phyloP scores from a whole-genome alignment of 306 rosid genomes.

The Quercus mongolica region DNA sequence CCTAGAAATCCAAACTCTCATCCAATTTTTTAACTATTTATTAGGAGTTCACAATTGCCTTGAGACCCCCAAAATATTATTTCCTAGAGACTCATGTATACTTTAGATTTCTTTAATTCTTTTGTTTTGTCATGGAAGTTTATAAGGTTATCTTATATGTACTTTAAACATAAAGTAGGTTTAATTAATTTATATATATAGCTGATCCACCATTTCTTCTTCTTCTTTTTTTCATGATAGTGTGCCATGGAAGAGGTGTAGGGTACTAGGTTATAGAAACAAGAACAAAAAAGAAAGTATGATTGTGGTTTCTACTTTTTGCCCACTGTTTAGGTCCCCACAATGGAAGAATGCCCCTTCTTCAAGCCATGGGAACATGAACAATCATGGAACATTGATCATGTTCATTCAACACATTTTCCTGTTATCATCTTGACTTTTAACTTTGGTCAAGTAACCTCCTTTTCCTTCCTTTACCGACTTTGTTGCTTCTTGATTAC shows the following conservation, averaged over 20 bases:
- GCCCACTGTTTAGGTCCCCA: slow-evolving; percentile 27
- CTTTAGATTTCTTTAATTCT: too few species aligned
- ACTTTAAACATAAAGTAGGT: too few species aligned
- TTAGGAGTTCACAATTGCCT: not conserved
- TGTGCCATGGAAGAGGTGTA: not conserved
- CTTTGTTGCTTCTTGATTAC: slow-evolving; percentile 5
- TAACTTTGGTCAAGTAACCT: not conserved
- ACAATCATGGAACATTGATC: slow-evolving; percentile 31
- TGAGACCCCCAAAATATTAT: not conserved
- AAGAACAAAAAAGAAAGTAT: not conserved
- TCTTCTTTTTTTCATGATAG: not conserved
- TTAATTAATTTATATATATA: too few species aligned
- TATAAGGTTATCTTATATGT: too few species aligned
- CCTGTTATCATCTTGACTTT: not conserved
- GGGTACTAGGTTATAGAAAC: not conserved
- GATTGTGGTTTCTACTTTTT: not conserved
- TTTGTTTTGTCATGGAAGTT: too few species aligned
- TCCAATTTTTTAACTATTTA: not conserved
- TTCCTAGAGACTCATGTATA: too few species aligned
- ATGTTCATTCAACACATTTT: slow-evolving; percentile 15
- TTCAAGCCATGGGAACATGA: slow-evolving; percentile 43
- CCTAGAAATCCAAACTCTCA: not conserved
- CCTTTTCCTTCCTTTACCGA: not conserved
- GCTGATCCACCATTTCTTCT: not conserved
- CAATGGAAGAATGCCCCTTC: slow-evolving; percentile 35